Conservation (phyloP, 2,329 filamentous ascomycete genomes). For the Chaetomiaceae sp. region DNA sequence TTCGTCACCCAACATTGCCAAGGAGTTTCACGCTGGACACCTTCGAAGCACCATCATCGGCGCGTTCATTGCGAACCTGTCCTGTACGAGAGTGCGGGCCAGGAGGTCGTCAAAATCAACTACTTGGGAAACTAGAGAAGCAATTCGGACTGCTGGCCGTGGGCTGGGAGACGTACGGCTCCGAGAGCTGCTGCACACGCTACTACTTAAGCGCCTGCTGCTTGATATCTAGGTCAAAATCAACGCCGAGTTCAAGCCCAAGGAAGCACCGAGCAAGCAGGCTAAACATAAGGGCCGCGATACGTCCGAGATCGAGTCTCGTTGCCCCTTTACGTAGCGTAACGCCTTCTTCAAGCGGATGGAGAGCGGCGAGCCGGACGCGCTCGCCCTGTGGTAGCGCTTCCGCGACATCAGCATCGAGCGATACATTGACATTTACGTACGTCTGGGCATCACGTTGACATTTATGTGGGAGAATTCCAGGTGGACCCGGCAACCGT, state of each 20-base stretch:
- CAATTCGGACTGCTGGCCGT: conserved; percentile 64
- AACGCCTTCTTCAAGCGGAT: conserved; percentile 59
- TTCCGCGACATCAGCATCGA: conserved; percentile 57
- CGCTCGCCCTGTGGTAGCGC: conserved; percentile 52
- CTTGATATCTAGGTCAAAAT: conserved; percentile 70
- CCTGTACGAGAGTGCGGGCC: conserved; percentile 62
- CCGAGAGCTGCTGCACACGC: conserved; percentile 62
- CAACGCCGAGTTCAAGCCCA: conserved; percentile 55
- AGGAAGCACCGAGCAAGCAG: conserved; percentile 55
- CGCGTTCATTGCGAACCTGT: conserved; percentile 65
- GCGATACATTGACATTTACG: conserved; percentile 54
- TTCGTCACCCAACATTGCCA: conserved; percentile 72
- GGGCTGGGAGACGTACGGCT: conserved; percentile 64
- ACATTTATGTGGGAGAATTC: conserved; percentile 64
- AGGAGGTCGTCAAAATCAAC: conserved; percentile 67
- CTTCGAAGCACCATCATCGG: conserved; percentile 73
- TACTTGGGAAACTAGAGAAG: conserved; percentile 79
- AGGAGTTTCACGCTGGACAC: conserved; percentile 71
- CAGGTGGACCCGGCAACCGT: conserved; percentile 50
- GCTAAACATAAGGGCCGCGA: conserved; percentile 44
- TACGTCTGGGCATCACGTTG: conserved; percentile 57
- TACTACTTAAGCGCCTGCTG: no score
- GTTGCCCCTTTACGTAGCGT: conserved; percentile 45
- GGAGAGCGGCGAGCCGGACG: conserved; percentile 54
- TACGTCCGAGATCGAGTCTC: conserved; percentile 39